These are phyloP conservation scores for Clonostachys rhizophaga DNA, from an alignment of 2,329 filamentous ascomycete species.

Conservation along the genomic window DNA sequence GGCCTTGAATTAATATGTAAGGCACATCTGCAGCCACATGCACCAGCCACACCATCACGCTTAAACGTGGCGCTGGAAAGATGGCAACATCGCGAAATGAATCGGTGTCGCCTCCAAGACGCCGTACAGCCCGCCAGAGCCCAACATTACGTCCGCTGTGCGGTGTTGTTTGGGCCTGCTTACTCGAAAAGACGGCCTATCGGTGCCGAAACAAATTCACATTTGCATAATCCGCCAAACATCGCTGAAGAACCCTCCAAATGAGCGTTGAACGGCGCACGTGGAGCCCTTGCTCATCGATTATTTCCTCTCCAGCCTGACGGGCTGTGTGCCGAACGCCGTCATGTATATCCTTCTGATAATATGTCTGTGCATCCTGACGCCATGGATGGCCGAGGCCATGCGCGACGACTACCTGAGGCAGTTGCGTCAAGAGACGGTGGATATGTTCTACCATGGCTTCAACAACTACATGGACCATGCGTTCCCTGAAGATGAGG, in stretches of 20 bases:
- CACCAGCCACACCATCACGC: too few relatives aligned
- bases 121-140: neutral
- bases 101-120: slow-evolving; percentile 9
- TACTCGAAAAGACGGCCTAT: too few relatives aligned
- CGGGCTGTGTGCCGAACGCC: slow-evolving; percentile 1
- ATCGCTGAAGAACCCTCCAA: neutral
- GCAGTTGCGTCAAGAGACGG: slow-evolving; percentile 53
- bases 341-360: slow-evolving; percentile 19
- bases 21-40: too few relatives aligned
- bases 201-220: too few relatives aligned
- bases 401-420: slow-evolving; percentile 54
- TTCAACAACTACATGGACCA: slow-evolving; percentile 92
- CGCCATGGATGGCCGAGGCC: slow-evolving; percentile 36
- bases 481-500: slow-evolving; percentile 94
- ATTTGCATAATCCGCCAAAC: too few relatives aligned
- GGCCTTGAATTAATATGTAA: too few relatives aligned
- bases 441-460: slow-evolving; percentile 93
- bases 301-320: neutral
- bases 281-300: slow-evolving; percentile 1
- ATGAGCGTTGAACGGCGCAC: slow-evolving; percentile 1
- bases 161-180: neutral
- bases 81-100: slow-evolving; percentile 12
- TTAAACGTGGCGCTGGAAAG: too few relatives aligned
- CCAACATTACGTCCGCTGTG: slow-evolving; percentile 2
- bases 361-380: slow-evolving; percentile 17